Base-by-base conservation (phyloP, 768 basidiomycete genomes). In the Kwoniella heveanensis region DNA sequence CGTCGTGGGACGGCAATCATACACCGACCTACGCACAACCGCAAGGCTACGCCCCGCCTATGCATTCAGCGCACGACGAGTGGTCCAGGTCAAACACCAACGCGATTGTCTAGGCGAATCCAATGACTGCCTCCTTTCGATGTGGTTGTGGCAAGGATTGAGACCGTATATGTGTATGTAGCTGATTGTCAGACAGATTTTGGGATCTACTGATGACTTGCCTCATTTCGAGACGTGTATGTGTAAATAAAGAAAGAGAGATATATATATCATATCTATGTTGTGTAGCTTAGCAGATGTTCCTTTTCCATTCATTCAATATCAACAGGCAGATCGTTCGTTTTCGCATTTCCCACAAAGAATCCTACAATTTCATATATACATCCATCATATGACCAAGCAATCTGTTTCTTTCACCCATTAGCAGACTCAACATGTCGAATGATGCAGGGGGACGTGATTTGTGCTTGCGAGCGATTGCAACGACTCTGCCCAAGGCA, bases 1-100 rank as follows among this genome's bases (percentile, higher is more conserved):
- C 39, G 8, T 44, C 39, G 52, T 36, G 52, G 52, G 52, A 54
- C 32, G 52, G 8, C 27, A 44, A 17, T 19, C 9, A 17, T 44
- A 44, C 9, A 3, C 8, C 8, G 10, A 44, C 6, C 15, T 44
- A 44, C 15, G 15, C 39, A 10, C 39, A 44, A 19, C 4, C 46
- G 12, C 46, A 48, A 17, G 30, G 29, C 7, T 54, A 60, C 36
- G 44, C 32, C 10, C 60, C 54, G 27, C 52, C 60, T 26, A 22
- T 62, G 3, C 60, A 62, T 54, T 36, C 12, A 22, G 24, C 39
- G 2, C 60, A 62, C 50, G 60, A 62, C 21, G 60, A 54, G n/a
- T 62, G 60, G 60, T 22, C 51, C 25, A 30, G 52, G 26, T 7
- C 52, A 19, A 55, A 62, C 29, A 25, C 60, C 44, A 52, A 36